Evolutionary conservation across 2,329 filamentous ascomycete species (phyloP).

Genomic region (Phialemonium atrogriseum): DNA sequence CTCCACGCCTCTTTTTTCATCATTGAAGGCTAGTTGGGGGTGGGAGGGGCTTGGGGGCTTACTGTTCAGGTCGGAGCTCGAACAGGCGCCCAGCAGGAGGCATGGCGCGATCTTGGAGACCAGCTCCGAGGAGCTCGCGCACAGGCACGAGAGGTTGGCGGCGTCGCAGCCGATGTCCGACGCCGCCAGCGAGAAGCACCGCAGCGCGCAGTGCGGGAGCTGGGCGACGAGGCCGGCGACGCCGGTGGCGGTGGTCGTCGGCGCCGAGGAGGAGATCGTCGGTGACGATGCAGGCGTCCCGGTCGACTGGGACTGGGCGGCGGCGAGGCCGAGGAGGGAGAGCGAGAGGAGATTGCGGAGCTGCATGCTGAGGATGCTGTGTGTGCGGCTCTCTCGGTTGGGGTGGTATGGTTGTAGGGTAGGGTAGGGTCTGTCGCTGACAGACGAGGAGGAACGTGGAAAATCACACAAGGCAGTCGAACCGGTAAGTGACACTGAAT

Average conservation of each 20-base stretch:
- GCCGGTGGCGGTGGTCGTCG: slow-evolving; percentile 5
- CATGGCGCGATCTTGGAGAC: slow-evolving; percentile 11
- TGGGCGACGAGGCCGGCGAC: slow-evolving; percentile 13
- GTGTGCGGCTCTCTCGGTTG: too few relatives aligned
- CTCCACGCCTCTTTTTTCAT: slow-evolving; percentile 2
- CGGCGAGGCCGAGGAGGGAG: neutral
- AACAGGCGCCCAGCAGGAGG: slow-evolving; percentile 8
- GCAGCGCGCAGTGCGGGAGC: slow-evolving; percentile 16
- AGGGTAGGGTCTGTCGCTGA: too few relatives aligned
- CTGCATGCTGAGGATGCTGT: neutral
- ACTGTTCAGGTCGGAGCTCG: slow-evolving; percentile 3
- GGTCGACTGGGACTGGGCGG: slow-evolving; percentile 6
- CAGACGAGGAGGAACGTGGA: too few relatives aligned
- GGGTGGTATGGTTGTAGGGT: neutral
- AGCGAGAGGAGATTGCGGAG: neutral
- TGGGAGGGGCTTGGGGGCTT: neutral
- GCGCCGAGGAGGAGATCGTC: slow-evolving; percentile 3
- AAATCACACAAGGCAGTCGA: too few relatives aligned
- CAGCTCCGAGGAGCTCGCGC: slow-evolving; percentile 8
- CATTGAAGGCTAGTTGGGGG: neutral
- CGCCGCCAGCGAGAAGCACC: slow-evolving; percentile 13
- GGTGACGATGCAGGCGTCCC: too few relatives aligned
- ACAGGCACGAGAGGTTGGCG: slow-evolving; percentile 17
- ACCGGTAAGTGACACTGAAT: too few relatives aligned
- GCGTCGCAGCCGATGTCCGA: slow-evolving; percentile 11